Base-by-base conservation (phyloP, 2,329 filamentous ascomycete species). In the Lachnellula subtilissima region DNA sequence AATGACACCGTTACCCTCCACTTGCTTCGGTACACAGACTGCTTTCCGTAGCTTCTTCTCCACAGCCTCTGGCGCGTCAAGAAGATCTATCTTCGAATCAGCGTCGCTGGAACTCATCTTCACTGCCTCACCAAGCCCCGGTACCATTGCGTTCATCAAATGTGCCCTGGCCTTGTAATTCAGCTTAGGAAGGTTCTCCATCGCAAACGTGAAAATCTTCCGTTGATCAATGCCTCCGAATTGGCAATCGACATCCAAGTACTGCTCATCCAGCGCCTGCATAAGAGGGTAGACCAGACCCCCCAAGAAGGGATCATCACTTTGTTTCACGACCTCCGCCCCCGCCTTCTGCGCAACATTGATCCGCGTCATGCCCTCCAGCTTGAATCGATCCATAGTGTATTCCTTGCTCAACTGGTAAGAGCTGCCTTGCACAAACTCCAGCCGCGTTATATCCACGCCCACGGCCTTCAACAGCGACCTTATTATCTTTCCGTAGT, bases 321-420 rank as follows among this genome's bases (percentile, higher is more conserved):
- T 85, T 76, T 97, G 91, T 79, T 97, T 97, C 63, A 99, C 93
- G 7, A 97, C 84, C 73, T 97, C 94, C 1, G 91, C 89, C 40
- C 93, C 93, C 0, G 93, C 92, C 74, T 91, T 94, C 74, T 91
- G 90, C 15, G 91, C 90, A 68, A 70, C 70, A 48, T 61, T 60
- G 11, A 67, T 64, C 50, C 65, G 59, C 8, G 65, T 69, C 19
- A 69, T 65, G 32, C 64, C 62, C 52, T 68, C 82, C 62, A 97
- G 71, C 69, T 88, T 85, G 75, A 92, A 93, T 36, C 96, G 75
- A 70, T 97, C 93, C 89, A 96, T 94, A 58, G 86, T 83, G 75
- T 97, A 97, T 43, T 85, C 80, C 23, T 79, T 69, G 56, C 72
- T 80, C 66, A 80, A 83, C 71, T 97, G 91, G 82, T 95, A 96